Evolutionary conservation across 768 basidiomycete genomes (phyloP), one percentile per base, ranked within the genome.

Genomic region (Collybia sordida): DNA sequence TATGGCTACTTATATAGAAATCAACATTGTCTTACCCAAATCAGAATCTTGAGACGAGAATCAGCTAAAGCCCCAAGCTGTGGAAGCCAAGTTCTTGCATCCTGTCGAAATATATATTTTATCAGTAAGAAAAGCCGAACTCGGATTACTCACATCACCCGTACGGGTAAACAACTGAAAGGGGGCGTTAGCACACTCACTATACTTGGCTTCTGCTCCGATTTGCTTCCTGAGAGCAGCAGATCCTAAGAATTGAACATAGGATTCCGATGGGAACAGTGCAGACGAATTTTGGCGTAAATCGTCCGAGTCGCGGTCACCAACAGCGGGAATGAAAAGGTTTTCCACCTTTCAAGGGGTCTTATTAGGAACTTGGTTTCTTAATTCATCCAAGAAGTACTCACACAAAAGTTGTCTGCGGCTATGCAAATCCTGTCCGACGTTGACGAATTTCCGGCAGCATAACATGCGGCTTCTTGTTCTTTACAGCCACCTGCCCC

Each of bases 361-460:
- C 25, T 37, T 28, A 43, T 31, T 9, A 35, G 27, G 36, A 45
- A 42, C 28, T 28, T 37, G 7, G 38, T 4, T n/a, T 18, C 17
- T 28, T 12, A 31, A 3, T 31, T 31, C 1, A 6, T 9, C n/a
- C 11, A 1, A 27, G 8, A 24, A 36, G 28, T 5, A 27, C 79
- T 43, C 62, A 84, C 85, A 49, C 83, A 85, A 57, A 78, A 83
- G 38, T 79, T 55, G 52, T 81, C 78, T 0, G 84, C 82, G 0
- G 58, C 59, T 6, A 31, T 44, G 59, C 85, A 87, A 22, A 83
- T 78, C 12, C 57, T 55, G 53, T 83, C 68, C 0, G 84, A 83
- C 0, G 59, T 58, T 0, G 69, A 34, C 0, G 70, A 66, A 37
- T 69, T 72, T 1, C 79, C 82, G 0, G 83, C 84, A 18, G 71